phyloP scores from a whole-genome alignment of 1,284 basidiomycete species.

The Agroathelia rolfsii region DNA sequence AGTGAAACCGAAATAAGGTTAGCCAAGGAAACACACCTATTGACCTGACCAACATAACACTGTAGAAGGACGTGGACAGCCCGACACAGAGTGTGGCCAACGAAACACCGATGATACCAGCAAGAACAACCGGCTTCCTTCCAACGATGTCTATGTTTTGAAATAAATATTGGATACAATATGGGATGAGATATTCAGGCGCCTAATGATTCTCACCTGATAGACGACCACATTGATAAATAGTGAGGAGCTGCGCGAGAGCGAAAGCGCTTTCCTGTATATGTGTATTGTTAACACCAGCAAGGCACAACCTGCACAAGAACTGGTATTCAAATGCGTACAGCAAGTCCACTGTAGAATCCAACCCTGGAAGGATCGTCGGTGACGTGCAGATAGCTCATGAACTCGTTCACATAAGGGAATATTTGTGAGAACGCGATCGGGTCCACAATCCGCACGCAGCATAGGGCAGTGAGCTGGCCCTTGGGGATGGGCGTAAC shows the following conservation, averaged over 20 bases:
- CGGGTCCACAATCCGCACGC: slow-evolving; percentile 49
- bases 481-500: slow-evolving; percentile 44
- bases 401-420: slow-evolving; percentile 62
- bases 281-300: slow-evolving; percentile 6
- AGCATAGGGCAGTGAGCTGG: slow-evolving; percentile 44
- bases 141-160: slow-evolving; percentile 42
- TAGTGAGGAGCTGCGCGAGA: slow-evolving; percentile 48
- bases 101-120: slow-evolving; percentile 42
- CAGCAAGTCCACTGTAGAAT: slow-evolving; percentile 57
- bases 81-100: slow-evolving; percentile 44
- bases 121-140: slow-evolving; percentile 51
- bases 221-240: slow-evolving; percentile 53
- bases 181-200: not conserved
- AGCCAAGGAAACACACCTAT: slow-evolving; percentile 28
- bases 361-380: slow-evolving; percentile 53
- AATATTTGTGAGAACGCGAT: slow-evolving; percentile 53
- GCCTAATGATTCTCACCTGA: slow-evolving; percentile 40
- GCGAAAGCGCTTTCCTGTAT: slow-evolving; percentile 54
- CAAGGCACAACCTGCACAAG: not conserved
- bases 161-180: too few relatives aligned
- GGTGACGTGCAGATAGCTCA: slow-evolving; percentile 46
- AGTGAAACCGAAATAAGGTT: not conserved
- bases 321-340: slow-evolving; percentile 19
- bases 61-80: slow-evolving; percentile 39
- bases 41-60: slow-evolving; percentile 37